Evolutionary conservation across 2,329 filamentous ascomycete species (phyloP).

Genomic region (Alternaria ventricosa): DNA sequence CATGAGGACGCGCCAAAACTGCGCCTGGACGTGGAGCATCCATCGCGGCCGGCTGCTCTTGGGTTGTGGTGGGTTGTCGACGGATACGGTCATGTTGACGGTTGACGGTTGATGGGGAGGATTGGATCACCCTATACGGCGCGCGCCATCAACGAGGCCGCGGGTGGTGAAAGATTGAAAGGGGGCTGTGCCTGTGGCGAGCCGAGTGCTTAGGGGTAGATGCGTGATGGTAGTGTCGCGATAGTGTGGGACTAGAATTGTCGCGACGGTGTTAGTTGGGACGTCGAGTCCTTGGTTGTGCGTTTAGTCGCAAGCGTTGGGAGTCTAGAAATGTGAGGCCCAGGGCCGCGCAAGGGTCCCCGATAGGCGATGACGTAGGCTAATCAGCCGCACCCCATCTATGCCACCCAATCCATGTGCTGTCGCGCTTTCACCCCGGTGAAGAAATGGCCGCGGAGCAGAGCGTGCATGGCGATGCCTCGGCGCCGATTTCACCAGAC

Average conservation of each 20-base stretch:
- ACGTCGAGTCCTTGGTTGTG: neutral
- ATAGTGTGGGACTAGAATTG: neutral
- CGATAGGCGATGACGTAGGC: slow-evolving; percentile 24
- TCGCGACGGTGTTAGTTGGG: neutral
- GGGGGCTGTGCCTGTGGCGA: slow-evolving; percentile 21
- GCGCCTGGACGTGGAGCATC: slow-evolving; percentile 68
- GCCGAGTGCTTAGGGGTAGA: slow-evolving; percentile 2
- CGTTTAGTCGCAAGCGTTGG: slow-evolving; percentile 1
- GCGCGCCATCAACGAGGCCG: slow-evolving; percentile 13
- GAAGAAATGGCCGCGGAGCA: neutral
- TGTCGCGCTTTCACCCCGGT: slow-evolving; percentile 1
- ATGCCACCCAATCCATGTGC: neutral
- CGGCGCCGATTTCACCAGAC: neutral
- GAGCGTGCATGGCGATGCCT: neutral
- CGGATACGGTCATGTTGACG: slow-evolving; percentile 1
- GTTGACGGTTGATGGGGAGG: neutral
- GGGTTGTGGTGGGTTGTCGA: slow-evolving; percentile 19
- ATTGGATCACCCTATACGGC: slow-evolving; percentile 1
- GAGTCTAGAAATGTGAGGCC: slow-evolving; percentile 15
- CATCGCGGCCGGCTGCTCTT: slow-evolving; percentile 56
- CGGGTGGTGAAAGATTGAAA: slow-evolving; percentile 1
- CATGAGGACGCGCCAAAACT: slow-evolving; percentile 72
- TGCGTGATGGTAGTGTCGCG: neutral
- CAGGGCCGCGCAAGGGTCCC: neutral
- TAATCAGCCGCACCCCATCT: slow-evolving; percentile 10